These are phyloP conservation scores for Yamadazyma diddensiae DNA, from an alignment of 1,139 yeast genomes.

Conservation along the genomic window DNA sequence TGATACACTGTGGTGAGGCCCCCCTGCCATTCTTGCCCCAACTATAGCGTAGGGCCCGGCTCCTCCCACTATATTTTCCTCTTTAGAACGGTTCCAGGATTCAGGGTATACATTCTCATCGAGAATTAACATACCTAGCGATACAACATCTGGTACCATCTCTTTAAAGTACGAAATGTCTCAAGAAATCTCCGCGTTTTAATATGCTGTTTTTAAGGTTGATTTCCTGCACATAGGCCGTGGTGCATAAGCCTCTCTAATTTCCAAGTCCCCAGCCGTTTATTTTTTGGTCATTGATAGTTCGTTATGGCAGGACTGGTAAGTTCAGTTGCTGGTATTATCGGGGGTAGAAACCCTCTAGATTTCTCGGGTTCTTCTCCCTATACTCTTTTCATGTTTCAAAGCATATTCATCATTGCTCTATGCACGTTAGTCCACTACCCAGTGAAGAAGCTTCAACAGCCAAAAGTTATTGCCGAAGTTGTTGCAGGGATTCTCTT, in stretches of 20 bases:
- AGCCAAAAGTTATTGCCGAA: conserved; percentile 78
- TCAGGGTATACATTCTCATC: conserved; percentile 72
- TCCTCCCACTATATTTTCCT: conserved; percentile 72
- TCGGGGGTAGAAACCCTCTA: conserved; percentile 69
- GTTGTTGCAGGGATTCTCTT: conserved; percentile 70
- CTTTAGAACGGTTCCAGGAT: conserved; percentile 36
- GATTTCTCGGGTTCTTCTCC: conserved; percentile 55
- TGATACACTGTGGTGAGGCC: conserved; percentile 40
- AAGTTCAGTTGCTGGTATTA: conserved; percentile 55
- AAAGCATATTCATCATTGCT: conserved; percentile 52
- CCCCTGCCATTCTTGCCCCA: conserved; percentile 65
- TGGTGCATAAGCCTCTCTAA: conserved; percentile 1
- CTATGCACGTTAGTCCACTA: conserved; percentile 54
- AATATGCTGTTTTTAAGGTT: not conserved
- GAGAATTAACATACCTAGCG: conserved; percentile 89
- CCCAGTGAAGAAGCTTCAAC: conserved; percentile 58
- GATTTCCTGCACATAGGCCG: not conserved
- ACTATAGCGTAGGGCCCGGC: conserved; percentile 82
- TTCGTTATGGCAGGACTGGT: too few relatives aligned
- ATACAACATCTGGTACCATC: conserved; percentile 32
- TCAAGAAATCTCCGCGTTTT: not conserved
- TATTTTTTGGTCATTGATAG: conserved; percentile 4
- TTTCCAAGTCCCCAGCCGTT: not conserved
- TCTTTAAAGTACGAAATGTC: too few relatives aligned
- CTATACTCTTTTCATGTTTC: conserved; percentile 59